Conservation (phyloP, 2,329 filamentous ascomycete genomes). For the Teratosphaeria nubilosa region DNA sequence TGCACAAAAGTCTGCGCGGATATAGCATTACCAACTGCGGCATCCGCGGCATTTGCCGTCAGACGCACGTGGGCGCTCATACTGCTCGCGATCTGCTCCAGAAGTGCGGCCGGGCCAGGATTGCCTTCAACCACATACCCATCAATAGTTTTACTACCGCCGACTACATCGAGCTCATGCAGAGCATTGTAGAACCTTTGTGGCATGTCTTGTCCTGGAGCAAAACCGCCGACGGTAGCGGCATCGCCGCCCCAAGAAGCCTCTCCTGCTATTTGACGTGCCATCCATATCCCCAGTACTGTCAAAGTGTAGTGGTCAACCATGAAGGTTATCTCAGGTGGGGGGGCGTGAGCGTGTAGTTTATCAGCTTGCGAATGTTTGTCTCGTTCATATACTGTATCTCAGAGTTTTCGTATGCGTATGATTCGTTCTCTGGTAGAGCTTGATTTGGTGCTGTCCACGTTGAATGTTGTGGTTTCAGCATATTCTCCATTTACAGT, state of each 20-base stretch:
- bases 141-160: not conserved
- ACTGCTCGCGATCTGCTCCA: constrained; percentile 5
- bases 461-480: not conserved
- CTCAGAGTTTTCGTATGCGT: not conserved
- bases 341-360: not conserved
- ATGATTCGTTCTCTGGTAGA: not conserved
- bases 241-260: not conserved
- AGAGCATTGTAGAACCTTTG: not conserved
- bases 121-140: not conserved
- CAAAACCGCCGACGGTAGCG: not conserved
- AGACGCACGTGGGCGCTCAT: constrained; percentile 4
- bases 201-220: not conserved
- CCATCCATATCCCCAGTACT: not conserved
- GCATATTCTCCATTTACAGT: not conserved
- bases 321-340: not conserved
- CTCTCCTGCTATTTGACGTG: not conserved
- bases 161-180: not conserved
- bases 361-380: not conserved
- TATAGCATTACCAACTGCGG: not conserved
- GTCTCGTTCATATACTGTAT: not conserved
- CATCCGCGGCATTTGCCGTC: not conserved
- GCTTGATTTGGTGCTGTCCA: not conserved
- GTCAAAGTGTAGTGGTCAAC: not conserved
- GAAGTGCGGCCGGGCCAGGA: not conserved
- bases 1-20: constrained; percentile 1